Evolutionary conservation across 2,329 filamentous ascomycete genomes (phyloP), one percentile per base, ranked within the genome.

Genomic region (Colletotrichum godetiae): DNA sequence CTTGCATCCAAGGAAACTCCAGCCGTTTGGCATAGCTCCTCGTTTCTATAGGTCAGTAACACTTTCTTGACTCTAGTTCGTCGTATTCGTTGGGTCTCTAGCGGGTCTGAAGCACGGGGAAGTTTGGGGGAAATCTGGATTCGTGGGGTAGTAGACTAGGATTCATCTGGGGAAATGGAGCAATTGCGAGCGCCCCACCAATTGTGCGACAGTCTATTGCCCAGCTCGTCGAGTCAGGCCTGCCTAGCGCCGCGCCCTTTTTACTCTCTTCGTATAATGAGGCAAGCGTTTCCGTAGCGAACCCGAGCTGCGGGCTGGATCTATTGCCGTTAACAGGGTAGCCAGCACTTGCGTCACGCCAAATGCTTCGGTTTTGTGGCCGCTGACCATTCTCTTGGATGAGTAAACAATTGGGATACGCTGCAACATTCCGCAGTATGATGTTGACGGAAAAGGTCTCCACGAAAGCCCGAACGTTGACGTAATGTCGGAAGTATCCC

Each of bases 161-260:
- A 31, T 67, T 31, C 31, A 19, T 56, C 62, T 58, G 68, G 68
- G 62, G 62, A 71, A 71, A 49, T 42, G 42, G 60, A 15, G 19
- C n/a, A 2, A 42, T 42, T 15, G 5, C 24, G 7, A 24, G 37
- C 5, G 19, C n/a, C 64, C 55, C 55, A 60, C 55, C n/a, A 31
- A 62, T 4, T 37, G 10, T 55, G 57, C 46, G 15, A 60, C 57
- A 19, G 24, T 67, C 29, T 15, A 60, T 59, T 11, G 56, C 15
- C 12, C 59, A 35, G 13, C 12, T 12, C 10, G 24, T 33, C 24
- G 49, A 63, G 24, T 63, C 31, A 33, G 10, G n/a, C 7, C 8
- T 22, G 7, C 22, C 24, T 63, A 63, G 49, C 24, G 49, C 11
- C 49, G 66, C 19, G 49, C 12, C 22, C 8, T n/a, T 35, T 49